Conservation (phyloP, 1,284 basidiomycete genomes). For the Pisolithus thermaeus region DNA sequence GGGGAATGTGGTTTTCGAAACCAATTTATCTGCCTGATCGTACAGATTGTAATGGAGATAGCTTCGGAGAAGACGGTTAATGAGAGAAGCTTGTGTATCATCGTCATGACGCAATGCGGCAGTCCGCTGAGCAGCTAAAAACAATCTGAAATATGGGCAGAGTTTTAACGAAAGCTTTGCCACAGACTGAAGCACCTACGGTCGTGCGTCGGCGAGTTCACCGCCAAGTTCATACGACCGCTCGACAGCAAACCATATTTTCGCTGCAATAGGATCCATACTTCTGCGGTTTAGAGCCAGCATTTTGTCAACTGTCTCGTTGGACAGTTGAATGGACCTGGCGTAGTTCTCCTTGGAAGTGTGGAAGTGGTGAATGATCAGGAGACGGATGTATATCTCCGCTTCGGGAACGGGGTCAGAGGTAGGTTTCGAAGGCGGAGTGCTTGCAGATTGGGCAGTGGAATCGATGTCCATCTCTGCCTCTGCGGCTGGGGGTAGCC, state of each 20-base stretch:
- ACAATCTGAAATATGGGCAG: constrained; percentile 45
- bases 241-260: constrained; percentile 83
- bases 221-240: constrained; percentile 81
- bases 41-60: constrained; percentile 91
- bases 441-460: constrained; percentile 18
- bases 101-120: constrained; percentile 86
- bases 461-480: constrained; percentile 73
- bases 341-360: constrained; percentile 43
- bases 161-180: background rate
- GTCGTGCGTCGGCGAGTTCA: constrained; percentile 71
- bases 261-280: constrained; percentile 91
- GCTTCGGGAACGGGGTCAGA: constrained; percentile 78
- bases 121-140: constrained; percentile 88
- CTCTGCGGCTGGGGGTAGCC: constrained; percentile 46
- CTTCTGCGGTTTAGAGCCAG: constrained; percentile 82
- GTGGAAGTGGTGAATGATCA: constrained; percentile 78
- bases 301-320: constrained; percentile 74
- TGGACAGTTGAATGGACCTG: constrained; percentile 66
- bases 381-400: constrained; percentile 85
- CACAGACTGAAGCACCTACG: constrained; percentile 48
- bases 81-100: constrained; percentile 84
- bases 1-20: constrained; percentile 93
- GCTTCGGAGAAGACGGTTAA: constrained; percentile 90
- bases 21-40: constrained; percentile 96
- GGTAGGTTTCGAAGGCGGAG: constrained; percentile 32